These are phyloP conservation scores for Paraphaeosphaeria sporulosa DNA, from an alignment of 2,329 filamentous ascomycete species.

Conservation along the genomic window DNA sequence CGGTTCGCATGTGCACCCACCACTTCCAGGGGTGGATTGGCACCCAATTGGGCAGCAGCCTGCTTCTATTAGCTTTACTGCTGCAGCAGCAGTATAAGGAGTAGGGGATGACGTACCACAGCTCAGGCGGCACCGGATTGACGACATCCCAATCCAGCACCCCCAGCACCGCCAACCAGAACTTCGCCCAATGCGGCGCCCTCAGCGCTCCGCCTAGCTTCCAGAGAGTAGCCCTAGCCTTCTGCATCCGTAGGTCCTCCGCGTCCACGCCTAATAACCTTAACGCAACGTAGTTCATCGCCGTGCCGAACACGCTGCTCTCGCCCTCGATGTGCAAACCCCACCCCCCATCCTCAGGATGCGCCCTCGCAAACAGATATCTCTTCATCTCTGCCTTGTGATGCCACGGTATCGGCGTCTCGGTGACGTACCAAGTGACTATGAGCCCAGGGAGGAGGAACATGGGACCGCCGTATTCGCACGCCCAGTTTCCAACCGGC, in stretches of 20 bases:
- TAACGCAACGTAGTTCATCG: constrained; percentile 84
- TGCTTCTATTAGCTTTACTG: constrained; percentile 26
- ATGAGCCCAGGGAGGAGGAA: constrained; percentile 89
- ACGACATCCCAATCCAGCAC: constrained; percentile 90
- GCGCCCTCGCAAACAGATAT: constrained; percentile 85
- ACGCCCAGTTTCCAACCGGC: constrained; percentile 90
- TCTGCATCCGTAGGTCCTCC: constrained; percentile 84
- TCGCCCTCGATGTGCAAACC: constrained; percentile 94
- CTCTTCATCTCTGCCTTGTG: constrained; percentile 89
- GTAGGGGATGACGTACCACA: constrained; percentile 67
- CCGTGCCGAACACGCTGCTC: constrained; percentile 88
- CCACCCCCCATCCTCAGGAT: constrained; percentile 94
- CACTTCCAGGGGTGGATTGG: constrained; percentile 91
- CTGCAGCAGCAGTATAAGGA: not conserved
- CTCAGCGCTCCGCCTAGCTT: constrained; percentile 84
- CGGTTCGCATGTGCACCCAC: constrained; percentile 98
- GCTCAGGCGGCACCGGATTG: constrained; percentile 90
- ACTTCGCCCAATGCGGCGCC: constrained; percentile 95
- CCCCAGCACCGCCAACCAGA: constrained; percentile 87
- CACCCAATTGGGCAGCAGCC: constrained; percentile 85
- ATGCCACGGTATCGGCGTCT: constrained; percentile 81
- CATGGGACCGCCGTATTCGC: constrained; percentile 97
- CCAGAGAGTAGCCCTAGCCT: constrained; percentile 82
- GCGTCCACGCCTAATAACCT: constrained; percentile 83
- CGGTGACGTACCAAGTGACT: constrained; percentile 86